A percentile compares a stretch with the other conserved stretches of the same genome.
Conservation (phyloP, 345 rosid genomes). For the Rhodamnia rubescens region DNA sequence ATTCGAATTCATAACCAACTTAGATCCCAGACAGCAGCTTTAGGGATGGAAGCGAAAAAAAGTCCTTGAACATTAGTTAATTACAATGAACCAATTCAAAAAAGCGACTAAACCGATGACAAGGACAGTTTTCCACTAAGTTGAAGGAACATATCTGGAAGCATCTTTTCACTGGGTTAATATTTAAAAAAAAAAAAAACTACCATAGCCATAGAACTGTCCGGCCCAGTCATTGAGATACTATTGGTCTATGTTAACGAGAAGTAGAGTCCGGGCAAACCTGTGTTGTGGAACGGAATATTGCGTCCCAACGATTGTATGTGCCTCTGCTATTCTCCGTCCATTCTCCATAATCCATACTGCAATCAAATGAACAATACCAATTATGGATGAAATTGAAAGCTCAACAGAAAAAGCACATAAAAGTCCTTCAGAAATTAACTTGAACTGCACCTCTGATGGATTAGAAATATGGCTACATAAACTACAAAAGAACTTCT, state of each 20-base stretch:
- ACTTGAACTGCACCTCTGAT: background rate
- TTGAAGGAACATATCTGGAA: background rate
- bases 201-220: background rate
- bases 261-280: slow-evolving; percentile 5
- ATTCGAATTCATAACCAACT: background rate
- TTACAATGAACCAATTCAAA: background rate
- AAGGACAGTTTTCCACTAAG: background rate
- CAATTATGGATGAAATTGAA: background rate
- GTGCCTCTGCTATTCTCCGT: slow-evolving; percentile 46
- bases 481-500: background rate
- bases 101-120: background rate
- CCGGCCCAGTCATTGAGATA: background rate
- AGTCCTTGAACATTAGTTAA: background rate
- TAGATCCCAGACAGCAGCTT: background rate
- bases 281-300: slow-evolving; percentile 50
- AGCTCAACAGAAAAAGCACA: background rate
- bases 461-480: background rate
- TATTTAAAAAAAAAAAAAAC: background rate
- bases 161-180: background rate
- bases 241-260: background rate
- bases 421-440: background rate
- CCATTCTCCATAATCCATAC: slow-evolving; percentile 93
- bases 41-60: background rate
- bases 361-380: slow-evolving; percentile 15
- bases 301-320: slow-evolving; percentile 74